These are phyloP conservation scores for Marchantia paleacea DNA, from an alignment of 225 moss, liverwort and hornwort species.

Conservation along the genomic window DNA sequence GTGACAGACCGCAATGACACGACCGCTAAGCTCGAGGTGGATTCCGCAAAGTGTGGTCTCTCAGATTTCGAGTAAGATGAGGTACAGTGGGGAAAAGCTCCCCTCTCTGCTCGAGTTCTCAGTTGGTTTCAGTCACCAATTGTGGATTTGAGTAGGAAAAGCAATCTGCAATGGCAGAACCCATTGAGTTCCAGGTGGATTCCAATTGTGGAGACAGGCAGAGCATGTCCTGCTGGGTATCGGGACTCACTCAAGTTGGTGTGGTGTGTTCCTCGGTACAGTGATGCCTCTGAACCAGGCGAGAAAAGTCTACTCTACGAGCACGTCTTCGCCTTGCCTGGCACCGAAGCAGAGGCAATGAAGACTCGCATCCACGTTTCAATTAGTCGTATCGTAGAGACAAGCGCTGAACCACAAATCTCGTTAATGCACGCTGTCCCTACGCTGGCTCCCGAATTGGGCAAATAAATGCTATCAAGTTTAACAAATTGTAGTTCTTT, in stretches of 20 bases:
- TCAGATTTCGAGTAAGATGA: not conserved
- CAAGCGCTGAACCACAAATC: not conserved
- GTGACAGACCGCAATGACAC: not conserved
- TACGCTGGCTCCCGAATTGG: too few relatives aligned
- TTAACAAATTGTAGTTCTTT: too few relatives aligned
- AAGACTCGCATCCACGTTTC: not conserved
- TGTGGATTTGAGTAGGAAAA: not conserved
- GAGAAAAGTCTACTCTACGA: not conserved
- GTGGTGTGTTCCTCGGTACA: too few relatives aligned
- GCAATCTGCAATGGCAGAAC: not conserved
- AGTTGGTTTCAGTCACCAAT: not conserved
- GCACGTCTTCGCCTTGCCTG: not conserved
- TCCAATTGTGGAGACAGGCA: not conserved
- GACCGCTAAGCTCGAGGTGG: conserved; percentile 3
- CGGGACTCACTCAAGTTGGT: not conserved
- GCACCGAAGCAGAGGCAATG: not conserved
- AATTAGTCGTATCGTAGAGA: not conserved
- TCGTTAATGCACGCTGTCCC: not conserved
- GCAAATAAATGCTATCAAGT: too few relatives aligned
- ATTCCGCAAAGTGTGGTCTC: not conserved
- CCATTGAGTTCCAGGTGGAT: conserved; percentile 6
- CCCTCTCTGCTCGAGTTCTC: not conserved
- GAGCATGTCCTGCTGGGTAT: not conserved
- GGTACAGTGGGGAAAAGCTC: not conserved
- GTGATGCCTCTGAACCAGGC: not conserved